A percentile compares a stretch with the other conserved stretches of the same genome.
These are phyloP conservation scores for Mycena sp. DNA, from an alignment of 1,284 basidiomycete genomes.

Conservation along the genomic window DNA sequence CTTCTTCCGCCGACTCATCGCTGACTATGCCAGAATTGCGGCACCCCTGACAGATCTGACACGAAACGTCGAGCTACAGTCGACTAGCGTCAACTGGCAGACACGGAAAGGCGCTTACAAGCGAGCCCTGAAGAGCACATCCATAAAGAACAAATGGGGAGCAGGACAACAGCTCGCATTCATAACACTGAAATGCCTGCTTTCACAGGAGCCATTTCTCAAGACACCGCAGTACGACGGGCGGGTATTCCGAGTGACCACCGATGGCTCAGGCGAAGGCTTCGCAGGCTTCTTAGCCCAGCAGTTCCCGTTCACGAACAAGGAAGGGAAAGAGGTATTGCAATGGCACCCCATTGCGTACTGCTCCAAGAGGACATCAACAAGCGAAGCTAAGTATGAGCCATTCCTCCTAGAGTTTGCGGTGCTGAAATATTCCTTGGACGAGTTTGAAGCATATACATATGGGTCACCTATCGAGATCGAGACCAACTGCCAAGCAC, in stretches of 20 bases:
- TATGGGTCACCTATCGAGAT: too few species aligned
- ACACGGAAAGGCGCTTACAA: conserved; percentile 33
- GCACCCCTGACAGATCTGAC: conserved; percentile 41
- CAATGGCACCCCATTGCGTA: conserved; percentile 40
- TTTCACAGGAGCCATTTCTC: too few species aligned
- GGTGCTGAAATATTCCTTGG: too few species aligned
- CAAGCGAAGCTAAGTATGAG: conserved; percentile 42
- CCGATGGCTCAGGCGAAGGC: conserved; percentile 45
- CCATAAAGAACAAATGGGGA: conserved; percentile 38
- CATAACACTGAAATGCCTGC: too few species aligned
- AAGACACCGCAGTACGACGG: too few species aligned
- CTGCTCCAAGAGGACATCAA: conserved; percentile 42
- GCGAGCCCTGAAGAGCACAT: conserved; percentile 27
- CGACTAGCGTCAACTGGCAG: conserved; percentile 3
- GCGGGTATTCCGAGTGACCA: too few species aligned
- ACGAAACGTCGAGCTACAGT: conserved; percentile 28
- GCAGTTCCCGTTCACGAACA: conserved; percentile 29
- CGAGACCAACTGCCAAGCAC: too few species aligned
- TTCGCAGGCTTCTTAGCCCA: conserved; percentile 46
- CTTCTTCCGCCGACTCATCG: conserved; percentile 39
- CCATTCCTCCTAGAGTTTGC: too few species aligned
- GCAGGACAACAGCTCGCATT: too few species aligned
- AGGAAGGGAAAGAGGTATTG: conserved; percentile 33
- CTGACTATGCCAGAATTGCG: conserved; percentile 41
- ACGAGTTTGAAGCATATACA: too few species aligned